These are phyloP conservation scores for Botrytis deweyae DNA, from an alignment of 2,329 filamentous ascomycete species.

Conservation along the genomic window DNA sequence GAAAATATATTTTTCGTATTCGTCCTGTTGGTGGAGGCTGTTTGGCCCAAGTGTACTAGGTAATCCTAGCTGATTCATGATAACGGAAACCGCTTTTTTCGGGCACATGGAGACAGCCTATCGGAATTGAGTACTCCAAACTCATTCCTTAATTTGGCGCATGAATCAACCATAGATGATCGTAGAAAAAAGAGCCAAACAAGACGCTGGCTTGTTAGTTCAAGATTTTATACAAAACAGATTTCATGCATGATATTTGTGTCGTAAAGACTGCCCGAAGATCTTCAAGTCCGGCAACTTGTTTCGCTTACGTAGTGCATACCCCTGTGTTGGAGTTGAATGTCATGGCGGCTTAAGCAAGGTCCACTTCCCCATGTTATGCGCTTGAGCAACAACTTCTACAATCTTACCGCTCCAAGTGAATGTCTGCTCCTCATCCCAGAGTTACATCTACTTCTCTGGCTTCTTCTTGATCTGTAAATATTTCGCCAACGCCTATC, in stretches of 20 bases:
- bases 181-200: neutral
- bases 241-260: neutral
- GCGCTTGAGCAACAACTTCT: neutral
- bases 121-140: neutral
- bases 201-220: neutral
- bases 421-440: neutral
- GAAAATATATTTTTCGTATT: neutral
- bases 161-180: neutral
- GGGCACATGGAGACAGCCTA: neutral
- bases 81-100: neutral
- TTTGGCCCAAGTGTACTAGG: neutral
- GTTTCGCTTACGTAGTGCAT: neutral
- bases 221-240: neutral
- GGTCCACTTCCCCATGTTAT: constrained; percentile 11
- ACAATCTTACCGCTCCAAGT: neutral
- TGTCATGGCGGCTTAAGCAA: constrained; percentile 7
- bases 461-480: neutral
- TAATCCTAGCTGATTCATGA: neutral
- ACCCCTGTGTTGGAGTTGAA: constrained; percentile 17
- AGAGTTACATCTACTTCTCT: neutral
- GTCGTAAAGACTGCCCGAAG: neutral
- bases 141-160: neutral
- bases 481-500: neutral
- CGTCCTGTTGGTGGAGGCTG: neutral
- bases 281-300: neutral